phyloP scores from a whole-genome alignment of 225 moss, liverwort and hornwort species.

The Sphagnum tenellum region DNA sequence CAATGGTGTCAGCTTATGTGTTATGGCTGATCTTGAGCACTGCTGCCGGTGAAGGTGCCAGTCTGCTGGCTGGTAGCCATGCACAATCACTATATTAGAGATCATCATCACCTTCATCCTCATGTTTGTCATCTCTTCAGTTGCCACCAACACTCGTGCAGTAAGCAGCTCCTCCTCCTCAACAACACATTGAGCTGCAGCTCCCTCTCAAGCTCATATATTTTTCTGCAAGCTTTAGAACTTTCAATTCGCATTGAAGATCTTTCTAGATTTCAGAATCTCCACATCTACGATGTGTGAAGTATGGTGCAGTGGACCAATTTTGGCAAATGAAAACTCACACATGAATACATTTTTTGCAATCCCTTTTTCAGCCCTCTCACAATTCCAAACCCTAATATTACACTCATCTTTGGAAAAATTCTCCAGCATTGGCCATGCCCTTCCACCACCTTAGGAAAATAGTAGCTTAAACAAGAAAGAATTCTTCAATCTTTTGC shows the following conservation, averaged over 20 bases:
- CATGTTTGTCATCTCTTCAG: slow-evolving; percentile 83
- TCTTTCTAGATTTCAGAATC: neutral
- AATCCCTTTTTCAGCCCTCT: too few relatives aligned
- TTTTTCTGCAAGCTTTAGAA: neutral
- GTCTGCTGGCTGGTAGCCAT: slow-evolving; percentile 38
- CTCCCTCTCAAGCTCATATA: neutral
- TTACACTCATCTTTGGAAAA: too few relatives aligned
- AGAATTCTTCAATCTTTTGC: too few relatives aligned
- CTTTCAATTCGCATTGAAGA: neutral
- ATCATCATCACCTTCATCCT: slow-evolving; percentile 71
- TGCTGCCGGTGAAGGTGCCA: slow-evolving; percentile 40
- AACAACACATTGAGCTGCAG: neutral
- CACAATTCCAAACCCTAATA: too few relatives aligned
- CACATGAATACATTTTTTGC: too few relatives aligned
- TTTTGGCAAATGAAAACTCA: too few relatives aligned
- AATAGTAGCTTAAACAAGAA: too few relatives aligned
- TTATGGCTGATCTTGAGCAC: slow-evolving; percentile 55
- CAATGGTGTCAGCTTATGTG: slow-evolving; percentile 34
- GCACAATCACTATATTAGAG: slow-evolving; percentile 57
- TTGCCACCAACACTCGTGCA: slow-evolving; percentile 68
- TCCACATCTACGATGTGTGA: too few relatives aligned
- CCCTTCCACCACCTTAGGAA: too few relatives aligned
- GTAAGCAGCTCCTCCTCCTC: slow-evolving; percentile 18
- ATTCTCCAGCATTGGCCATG: too few relatives aligned
- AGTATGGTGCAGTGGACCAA: too few relatives aligned